Evolutionary conservation across 2,329 filamentous ascomycete genomes (phyloP), one percentile per base, ranked within the genome.

Genomic region (Kalmusia sp.): DNA sequence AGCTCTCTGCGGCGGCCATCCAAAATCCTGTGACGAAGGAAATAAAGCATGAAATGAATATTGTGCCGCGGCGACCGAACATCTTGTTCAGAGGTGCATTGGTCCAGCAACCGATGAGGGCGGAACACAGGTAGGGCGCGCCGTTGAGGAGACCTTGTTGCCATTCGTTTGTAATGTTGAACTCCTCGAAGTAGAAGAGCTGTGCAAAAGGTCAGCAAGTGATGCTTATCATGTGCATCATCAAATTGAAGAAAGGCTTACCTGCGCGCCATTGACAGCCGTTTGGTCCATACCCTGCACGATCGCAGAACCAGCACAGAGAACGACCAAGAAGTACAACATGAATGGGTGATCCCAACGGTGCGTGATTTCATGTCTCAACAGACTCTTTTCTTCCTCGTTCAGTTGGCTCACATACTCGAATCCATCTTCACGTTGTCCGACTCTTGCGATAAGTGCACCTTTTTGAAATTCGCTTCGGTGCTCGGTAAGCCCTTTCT

Each of bases 301-400:
- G 21, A 87, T 86, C 14, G 88, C 88, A 37, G 83, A 87, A 17
- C 85, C 79, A n/a, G 85, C 88, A 63, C 86, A 89, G 30, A 87
- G 78, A 54, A 86, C 67, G 57, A 91, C 85, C 6, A 90, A 80
- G 46, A 86, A 78, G 69, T 89, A 90, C 43, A 91, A 79, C 68
- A 84, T 82, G 57, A 70, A 77, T 0, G 88, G 87, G 62, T 92
- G 88, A 5, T 81, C 83, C 89, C 89, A 92, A 55, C 85, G 86
- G 64, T 89, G 81, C 1, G 81, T 82, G 34, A 83, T 80, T 66
- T 92, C 89, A 15, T 81, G 78, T 9, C 81, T 77, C 33, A 92
- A 73, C 4, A 84, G 77, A 2, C 78, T 73, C 34, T 79, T 79
- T 67, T 92, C 89, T 9, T 83, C 78, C 1, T 80, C 76, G 77